Base-by-base conservation (phyloP, 805 yeast genomes). In the Starmerella bacillaris region DNA sequence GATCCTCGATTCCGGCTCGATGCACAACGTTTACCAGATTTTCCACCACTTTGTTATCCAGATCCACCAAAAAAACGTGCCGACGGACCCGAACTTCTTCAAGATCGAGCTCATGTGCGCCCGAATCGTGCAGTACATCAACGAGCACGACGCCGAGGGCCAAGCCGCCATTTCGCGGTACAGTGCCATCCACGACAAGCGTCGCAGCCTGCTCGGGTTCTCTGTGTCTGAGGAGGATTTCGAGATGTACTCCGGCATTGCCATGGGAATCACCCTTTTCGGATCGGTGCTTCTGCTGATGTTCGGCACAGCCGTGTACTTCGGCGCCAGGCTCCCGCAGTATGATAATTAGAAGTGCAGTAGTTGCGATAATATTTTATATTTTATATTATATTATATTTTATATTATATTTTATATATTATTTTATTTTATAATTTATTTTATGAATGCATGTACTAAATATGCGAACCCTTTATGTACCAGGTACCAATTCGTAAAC, bases 61-160 rank as follows among this genome's bases (percentile, higher is more conserved):
- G 34, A 83, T 89, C 48, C 89, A 84, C 57, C 75, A 72, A 44
- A 73, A 75, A 56, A 70, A 86, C 33, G 66, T 70, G 11, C 89
- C 84, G 21, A 59, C 65, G 24, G 96, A 86, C 60, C 92, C 93
- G 42, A 77, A 77, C 59, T 86, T 79, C 57, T 63, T 84, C 50
- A 68, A 72, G 40, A 69, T 89, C 45, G 92, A 92, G 48, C 70
- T 80, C 44, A 70, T 71, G 44, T 78, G 93, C 55, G 94, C 89
- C 35, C 77, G 78, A 56, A 71, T 89, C 44, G 93, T 82, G 51
- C 93, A 79, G 60, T 77, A 71, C 56, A 74, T 86, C 49, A 94
- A 86, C 37, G 40, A 47, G 31, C 38, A 51, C 37, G 48, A 45
- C 34, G 36, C 35, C 33, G 21, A 32, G 34, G 35, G 39, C 33